These are phyloP conservation scores for Phytophthora pisi DNA, from an alignment of 352 stramenopile genomes.

Conservation along the genomic window DNA sequence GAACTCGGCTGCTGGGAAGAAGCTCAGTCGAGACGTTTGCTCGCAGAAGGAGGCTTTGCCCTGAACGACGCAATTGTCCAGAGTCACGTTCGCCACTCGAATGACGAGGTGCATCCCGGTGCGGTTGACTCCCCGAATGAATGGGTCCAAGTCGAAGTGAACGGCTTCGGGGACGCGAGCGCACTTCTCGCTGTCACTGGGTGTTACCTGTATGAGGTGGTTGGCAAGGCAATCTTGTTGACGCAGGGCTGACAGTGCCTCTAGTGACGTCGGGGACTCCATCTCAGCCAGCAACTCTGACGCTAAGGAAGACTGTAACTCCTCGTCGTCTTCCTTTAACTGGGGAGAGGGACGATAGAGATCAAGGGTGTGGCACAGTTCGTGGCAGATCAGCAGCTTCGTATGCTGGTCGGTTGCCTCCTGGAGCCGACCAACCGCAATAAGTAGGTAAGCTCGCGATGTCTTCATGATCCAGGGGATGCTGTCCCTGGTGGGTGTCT, in stretches of 20 bases:
- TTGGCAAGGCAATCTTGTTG: slow-evolving; percentile 25
- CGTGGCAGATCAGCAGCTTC: slow-evolving; percentile 28
- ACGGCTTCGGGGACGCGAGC: slow-evolving; percentile 15
- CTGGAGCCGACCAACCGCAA: slow-evolving; percentile 19
- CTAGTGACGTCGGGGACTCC: slow-evolving; percentile 18
- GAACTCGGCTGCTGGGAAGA: slow-evolving; percentile 29
- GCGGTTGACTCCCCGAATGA: slow-evolving; percentile 28
- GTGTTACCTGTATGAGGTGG: slow-evolving; percentile 21
- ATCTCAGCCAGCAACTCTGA: slow-evolving; percentile 20
- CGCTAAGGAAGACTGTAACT: background rate
- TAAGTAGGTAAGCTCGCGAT: slow-evolving; percentile 17
- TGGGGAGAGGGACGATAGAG: slow-evolving; percentile 7
- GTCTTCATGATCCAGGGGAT: slow-evolving; percentile 25
- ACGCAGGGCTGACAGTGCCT: slow-evolving; percentile 16
- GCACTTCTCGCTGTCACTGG: slow-evolving; percentile 25
- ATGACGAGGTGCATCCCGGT: slow-evolving; percentile 32
- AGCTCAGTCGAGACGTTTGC: slow-evolving; percentile 18
- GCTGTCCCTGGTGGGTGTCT: background rate
- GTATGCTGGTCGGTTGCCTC: slow-evolving; percentile 16
- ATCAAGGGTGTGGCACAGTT: slow-evolving; percentile 22
- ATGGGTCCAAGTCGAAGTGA: slow-evolving; percentile 30
- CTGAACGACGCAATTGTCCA: slow-evolving; percentile 27
- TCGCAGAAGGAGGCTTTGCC: slow-evolving; percentile 31
- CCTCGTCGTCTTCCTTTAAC: slow-evolving; percentile 3
- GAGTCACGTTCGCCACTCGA: slow-evolving; percentile 32